A percentile compares a stretch with the other conserved stretches of the same genome.
Evolutionary conservation across 2,329 filamentous ascomycete species (phyloP).

Genomic region (Cytospora schulzeri): DNA sequence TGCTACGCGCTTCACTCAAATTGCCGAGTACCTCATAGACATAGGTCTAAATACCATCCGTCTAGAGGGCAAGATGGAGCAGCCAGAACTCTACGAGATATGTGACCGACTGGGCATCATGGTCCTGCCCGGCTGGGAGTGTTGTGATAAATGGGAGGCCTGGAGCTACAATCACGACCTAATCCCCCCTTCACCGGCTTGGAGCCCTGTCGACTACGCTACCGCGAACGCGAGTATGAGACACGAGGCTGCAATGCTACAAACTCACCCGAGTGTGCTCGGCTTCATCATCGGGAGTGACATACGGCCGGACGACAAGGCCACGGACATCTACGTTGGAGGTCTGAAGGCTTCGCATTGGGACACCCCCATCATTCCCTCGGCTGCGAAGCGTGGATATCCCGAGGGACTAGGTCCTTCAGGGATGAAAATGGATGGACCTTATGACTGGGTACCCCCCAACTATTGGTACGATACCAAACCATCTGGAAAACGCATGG

Average conservation of each 20-base stretch:
- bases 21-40: slow-evolving; percentile 58
- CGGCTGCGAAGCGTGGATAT: slow-evolving; percentile 57
- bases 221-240: slow-evolving; percentile 57
- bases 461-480: slow-evolving; percentile 62
- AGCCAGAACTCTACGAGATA: slow-evolving; percentile 60
- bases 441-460: slow-evolving; percentile 67
- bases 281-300: slow-evolving; percentile 63
- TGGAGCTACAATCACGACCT: slow-evolving; percentile 63
- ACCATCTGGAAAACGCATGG: slow-evolving; percentile 42
- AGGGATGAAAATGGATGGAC: slow-evolving; percentile 68
- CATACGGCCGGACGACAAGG: slow-evolving; percentile 62
- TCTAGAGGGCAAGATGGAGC: slow-evolving; percentile 66
- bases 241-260: slow-evolving; percentile 63
- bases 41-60: slow-evolving; percentile 66
- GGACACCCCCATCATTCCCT: slow-evolving; percentile 59
- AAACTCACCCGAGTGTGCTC: slow-evolving; percentile 60
- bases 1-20: slow-evolving; percentile 45
- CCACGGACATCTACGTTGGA: slow-evolving; percentile 54
- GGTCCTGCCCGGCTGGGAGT: slow-evolving; percentile 66
- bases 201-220: slow-evolving; percentile 56
- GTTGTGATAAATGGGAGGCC: slow-evolving; percentile 69
- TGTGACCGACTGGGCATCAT: slow-evolving; percentile 63
- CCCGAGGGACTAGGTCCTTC: slow-evolving; percentile 54
- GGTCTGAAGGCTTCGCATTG: slow-evolving; percentile 54
- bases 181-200: slow-evolving; percentile 36